These are phyloP conservation scores for Capsicum chinense DNA, from an alignment of 257 asterid species.

Conservation along the genomic window DNA sequence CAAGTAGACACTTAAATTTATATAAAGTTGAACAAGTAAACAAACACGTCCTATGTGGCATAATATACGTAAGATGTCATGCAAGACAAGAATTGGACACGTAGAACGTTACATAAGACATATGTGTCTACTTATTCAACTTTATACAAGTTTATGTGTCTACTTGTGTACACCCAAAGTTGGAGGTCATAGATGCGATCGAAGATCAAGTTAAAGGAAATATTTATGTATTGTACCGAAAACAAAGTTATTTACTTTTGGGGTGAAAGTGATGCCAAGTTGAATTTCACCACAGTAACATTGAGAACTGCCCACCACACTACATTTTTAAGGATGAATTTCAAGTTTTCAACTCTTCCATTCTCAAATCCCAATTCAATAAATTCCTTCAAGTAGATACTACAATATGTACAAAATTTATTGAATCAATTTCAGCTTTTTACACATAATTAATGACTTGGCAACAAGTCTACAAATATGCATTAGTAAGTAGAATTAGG, in stretches of 20 bases:
- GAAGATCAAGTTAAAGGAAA: too few species aligned
- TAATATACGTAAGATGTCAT: too few species aligned
- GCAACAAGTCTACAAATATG: not conserved
- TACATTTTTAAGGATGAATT: constrained; percentile 55
- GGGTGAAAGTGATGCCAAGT: constrained; percentile 58
- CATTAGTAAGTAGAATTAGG: not conserved
- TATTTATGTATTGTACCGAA: too few species aligned
- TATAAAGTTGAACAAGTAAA: too few species aligned
- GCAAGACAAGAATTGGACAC: too few species aligned
- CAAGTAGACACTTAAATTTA: too few species aligned
- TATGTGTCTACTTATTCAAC: too few species aligned
- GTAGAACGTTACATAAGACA: too few species aligned
- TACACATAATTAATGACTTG: not conserved
- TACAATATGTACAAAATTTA: constrained; percentile 28
- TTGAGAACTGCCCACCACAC: constrained; percentile 49
- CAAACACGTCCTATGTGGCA: too few species aligned
- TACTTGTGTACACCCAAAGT: too few species aligned
- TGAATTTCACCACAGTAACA: constrained; percentile 66
- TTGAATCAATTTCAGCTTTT: not conserved
- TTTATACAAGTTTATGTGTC: too few species aligned
- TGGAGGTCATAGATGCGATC: too few species aligned
- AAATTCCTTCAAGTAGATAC: constrained; percentile 66
- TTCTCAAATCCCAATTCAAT: constrained; percentile 58
- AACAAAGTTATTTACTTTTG: constrained; percentile 48
- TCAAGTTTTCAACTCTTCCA: constrained; percentile 47